A percentile compares a stretch with the other conserved stretches of the same genome.
These are phyloP conservation scores for Parietaria judaica DNA, from an alignment of 306 rosid species.

Conservation along the genomic window DNA sequence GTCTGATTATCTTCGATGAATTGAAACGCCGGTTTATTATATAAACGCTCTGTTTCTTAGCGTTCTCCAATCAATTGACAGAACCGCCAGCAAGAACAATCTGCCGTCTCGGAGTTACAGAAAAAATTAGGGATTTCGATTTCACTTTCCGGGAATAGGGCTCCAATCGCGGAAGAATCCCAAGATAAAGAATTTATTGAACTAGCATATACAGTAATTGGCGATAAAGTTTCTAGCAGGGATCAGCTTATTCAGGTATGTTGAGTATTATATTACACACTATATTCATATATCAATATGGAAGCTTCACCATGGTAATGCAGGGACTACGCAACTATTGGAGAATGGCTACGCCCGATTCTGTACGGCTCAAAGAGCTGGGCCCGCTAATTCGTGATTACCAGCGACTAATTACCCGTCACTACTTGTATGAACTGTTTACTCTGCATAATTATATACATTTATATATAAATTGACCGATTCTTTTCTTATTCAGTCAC, in stretches of 20 bases:
- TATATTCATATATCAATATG: slow-evolving; percentile 15
- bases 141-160: slow-evolving; percentile 41
- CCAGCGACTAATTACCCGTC: slow-evolving; percentile 40
- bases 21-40: no score
- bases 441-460: not conserved
- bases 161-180: slow-evolving; percentile 52
- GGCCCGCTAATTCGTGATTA: slow-evolving; percentile 86
- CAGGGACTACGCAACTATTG: slow-evolving; percentile 73
- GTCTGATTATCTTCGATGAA: not conserved
- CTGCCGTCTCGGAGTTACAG: slow-evolving; percentile 57
- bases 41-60: not conserved
- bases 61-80: slow-evolving; percentile 15
- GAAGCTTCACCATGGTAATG: slow-evolving; percentile 16
- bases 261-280: slow-evolving; percentile 1
- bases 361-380: slow-evolving; percentile 67
- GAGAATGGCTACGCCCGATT: slow-evolving; percentile 60
- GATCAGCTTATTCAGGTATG: slow-evolving; percentile 29
- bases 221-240: slow-evolving; percentile 34
- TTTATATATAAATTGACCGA: slow-evolving; percentile 2
- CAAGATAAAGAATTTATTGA: slow-evolving; percentile 72
- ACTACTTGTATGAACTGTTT: slow-evolving; percentile 32
- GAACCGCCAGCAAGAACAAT: slow-evolving; percentile 50
- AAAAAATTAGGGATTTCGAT: slow-evolving; percentile 57
- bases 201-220: slow-evolving; percentile 48
- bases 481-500: not conserved